A percentile compares a stretch with the other conserved stretches of the same genome.
phyloP scores from a whole-genome alignment of 768 basidiomycete genomes.

The Omphalotus guepiniiformis region DNA sequence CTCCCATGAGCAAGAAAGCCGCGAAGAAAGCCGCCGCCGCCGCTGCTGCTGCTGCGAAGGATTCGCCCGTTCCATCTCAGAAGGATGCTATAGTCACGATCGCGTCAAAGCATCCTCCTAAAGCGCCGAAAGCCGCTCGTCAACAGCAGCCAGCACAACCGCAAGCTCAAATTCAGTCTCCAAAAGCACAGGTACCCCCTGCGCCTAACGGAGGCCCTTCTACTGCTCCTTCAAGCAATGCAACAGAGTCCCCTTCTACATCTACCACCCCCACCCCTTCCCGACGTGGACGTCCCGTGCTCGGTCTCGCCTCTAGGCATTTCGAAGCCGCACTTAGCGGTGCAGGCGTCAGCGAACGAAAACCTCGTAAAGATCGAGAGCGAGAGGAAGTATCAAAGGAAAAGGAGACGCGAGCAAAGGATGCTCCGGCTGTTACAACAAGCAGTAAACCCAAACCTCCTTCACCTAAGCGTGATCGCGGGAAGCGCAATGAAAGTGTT shows the following conservation, averaged over 20 bases:
- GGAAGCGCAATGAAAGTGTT: constrained; percentile 9
- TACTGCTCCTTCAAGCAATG: constrained; percentile 12
- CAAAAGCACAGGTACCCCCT: neutral
- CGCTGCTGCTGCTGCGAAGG: constrained; percentile 25
- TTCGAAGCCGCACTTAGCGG: constrained; percentile 72
- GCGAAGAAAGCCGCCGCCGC: constrained; percentile 23
- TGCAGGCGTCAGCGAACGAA: constrained; percentile 44
- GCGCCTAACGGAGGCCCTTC: constrained; percentile 2
- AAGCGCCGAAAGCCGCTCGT: constrained; percentile 15
- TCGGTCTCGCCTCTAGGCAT: constrained; percentile 62
- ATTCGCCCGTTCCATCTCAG: constrained; percentile 14
- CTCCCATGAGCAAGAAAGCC: constrained; percentile 8
- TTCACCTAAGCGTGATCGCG: constrained; percentile 3
- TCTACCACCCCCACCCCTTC: constrained; percentile 18
- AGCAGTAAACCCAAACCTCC: neutral
- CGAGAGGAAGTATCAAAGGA: constrained; percentile 22
- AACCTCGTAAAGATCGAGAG: constrained; percentile 18
- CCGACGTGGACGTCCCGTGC: constrained; percentile 50
- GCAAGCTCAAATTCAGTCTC: constrained; percentile 1
- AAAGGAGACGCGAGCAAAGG: constrained; percentile 2
- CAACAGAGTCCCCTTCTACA: constrained; percentile 10
- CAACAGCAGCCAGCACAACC: constrained; percentile 10
- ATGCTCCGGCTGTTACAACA: neutral
- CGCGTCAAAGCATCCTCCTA: constrained; percentile 14
- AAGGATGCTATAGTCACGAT: constrained; percentile 10